Evolutionary conservation across 2,329 filamentous ascomycete genomes (phyloP), one percentile per base, ranked within the genome.

Genomic region (Septoria linicola): DNA sequence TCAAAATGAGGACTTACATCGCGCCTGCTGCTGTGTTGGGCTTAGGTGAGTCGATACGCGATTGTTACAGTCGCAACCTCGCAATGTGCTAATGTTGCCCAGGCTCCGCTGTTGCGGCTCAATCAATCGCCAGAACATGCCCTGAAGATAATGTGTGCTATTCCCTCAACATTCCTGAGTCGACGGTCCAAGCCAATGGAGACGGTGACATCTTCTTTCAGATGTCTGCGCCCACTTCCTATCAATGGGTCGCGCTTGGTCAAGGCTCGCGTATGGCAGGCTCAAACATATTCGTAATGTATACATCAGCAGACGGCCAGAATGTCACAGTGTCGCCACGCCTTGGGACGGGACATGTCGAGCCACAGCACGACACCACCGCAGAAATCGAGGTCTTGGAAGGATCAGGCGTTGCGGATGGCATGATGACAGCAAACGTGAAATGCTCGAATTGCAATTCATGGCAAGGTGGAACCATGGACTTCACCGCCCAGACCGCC

Each of bases 241-340:
- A 79, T 61, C 66, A 75, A 66, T 84, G 78, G 76, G 72, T 81
- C 27, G 77, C 73, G 3, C 64, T 83, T 3, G 81, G 80, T 6
- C 79, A 82, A 62, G 81, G 81, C 20, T 68, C 59, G 1, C 57
- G 64, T 16, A 84, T 83, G 81, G 58, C 65, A 13, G 76, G 74
- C 17, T 66, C 80, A 4, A 81, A 81, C 63, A 82, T 84, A 40
- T 82, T 83, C 61, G 68, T 83, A 36, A 70, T 82, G 4, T 83
- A 83, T 59, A 73, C 77, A n/a, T 72, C 75, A 20, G 68, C 73
- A 32, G 67, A 67, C 31, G 75, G 78, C 20, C 73, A 67, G 36
- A 82, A 81, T 55, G 77, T 83, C 11, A 84, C 81, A 0, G 58
- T 84, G 7, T 82, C 80, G 2, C 76, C 80, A 8, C 69, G 80